Conservation (phyloP, 345 rosid genomes). For the Pelargonium nanum region DNA sequence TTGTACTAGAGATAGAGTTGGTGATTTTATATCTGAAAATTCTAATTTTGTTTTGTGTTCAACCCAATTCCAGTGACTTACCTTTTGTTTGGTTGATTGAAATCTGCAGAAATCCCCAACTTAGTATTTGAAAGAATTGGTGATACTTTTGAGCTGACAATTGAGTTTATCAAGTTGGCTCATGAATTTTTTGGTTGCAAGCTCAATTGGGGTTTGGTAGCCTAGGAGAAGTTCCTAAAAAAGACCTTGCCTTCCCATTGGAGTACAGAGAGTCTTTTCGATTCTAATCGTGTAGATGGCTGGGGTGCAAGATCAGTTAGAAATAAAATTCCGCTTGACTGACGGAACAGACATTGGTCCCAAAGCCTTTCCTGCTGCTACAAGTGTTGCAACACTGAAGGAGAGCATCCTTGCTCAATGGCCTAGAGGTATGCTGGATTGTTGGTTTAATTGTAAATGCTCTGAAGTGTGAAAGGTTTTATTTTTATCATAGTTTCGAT, state of each 20-base stretch:
- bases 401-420: constrained; percentile 85
- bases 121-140: constrained; percentile 12
- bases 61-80: neutral
- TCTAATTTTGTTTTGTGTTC: constrained; percentile 2
- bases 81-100: constrained; percentile 2
- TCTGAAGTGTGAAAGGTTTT: neutral
- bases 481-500: too few relatives aligned
- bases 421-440: constrained; percentile 68
- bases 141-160: neutral
- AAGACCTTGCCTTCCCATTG: constrained; percentile 23
- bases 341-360: constrained; percentile 98
- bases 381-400: constrained; percentile 79
- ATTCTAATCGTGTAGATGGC: constrained; percentile 41
- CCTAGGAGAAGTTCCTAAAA: neutral
- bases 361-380: constrained; percentile 66
- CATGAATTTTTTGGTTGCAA: constrained; percentile 11
- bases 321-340: constrained; percentile 82
- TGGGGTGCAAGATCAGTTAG: constrained; percentile 66
- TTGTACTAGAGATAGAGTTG: neutral
- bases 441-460: constrained; percentile 4
- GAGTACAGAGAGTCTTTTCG: too few relatives aligned
- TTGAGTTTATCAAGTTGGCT: neutral
- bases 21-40: constrained; percentile 6
- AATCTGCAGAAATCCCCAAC: constrained; percentile 18
- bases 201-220: constrained; percentile 14